Percentiles rank a stretch among this genome's conserved stretches.
Conservation (phyloP, 805 yeast genomes). For the Yarrowia deformans region DNA sequence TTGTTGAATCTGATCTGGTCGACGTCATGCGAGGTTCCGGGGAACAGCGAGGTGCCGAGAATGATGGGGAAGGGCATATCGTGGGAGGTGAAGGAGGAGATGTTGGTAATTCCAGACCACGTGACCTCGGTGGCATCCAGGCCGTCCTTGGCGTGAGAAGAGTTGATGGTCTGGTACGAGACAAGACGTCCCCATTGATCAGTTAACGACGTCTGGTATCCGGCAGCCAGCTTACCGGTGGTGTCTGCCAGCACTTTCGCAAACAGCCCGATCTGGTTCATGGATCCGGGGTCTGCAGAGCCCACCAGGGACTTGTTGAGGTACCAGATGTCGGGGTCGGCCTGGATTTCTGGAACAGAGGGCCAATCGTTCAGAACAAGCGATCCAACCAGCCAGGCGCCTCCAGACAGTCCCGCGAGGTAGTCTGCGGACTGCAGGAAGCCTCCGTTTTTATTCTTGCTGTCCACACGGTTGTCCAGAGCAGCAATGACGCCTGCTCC, state of each 20-base stretch:
- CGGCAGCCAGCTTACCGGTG: constrained; percentile 64
- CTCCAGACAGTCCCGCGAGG: constrained; percentile 81
- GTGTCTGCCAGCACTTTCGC: constrained; percentile 59
- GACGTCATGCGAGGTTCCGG: constrained; percentile 21
- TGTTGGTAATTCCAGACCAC: constrained; percentile 63
- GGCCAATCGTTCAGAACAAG: constrained; percentile 75
- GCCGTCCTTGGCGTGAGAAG: constrained; percentile 70
- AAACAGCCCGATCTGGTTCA: constrained; percentile 63
- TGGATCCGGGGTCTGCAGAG: constrained; percentile 75
- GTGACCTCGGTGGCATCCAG: constrained; percentile 54
- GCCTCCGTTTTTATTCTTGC: constrained; percentile 60
- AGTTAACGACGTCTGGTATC: constrained; percentile 70
- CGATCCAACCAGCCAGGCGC: constrained; percentile 78
- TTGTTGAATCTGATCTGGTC: constrained; percentile 30
- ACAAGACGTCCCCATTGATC: constrained; percentile 85
- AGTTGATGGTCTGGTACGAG: constrained; percentile 72
- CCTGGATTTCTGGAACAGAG: constrained; percentile 65
- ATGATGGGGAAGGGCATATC: constrained; percentile 77
- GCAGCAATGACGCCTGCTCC: constrained; percentile 89
- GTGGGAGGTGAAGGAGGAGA: constrained; percentile 65
- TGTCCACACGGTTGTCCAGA: constrained; percentile 72
- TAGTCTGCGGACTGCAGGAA: constrained; percentile 74
- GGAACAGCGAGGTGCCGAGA: constrained; percentile 52
- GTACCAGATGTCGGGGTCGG: constrained; percentile 66
- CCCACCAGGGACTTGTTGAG: constrained; percentile 64